A percentile compares a stretch with the other conserved stretches of the same genome.
phyloP scores from a whole-genome alignment of 78 protist species.

The Acrasis kona region DNA sequence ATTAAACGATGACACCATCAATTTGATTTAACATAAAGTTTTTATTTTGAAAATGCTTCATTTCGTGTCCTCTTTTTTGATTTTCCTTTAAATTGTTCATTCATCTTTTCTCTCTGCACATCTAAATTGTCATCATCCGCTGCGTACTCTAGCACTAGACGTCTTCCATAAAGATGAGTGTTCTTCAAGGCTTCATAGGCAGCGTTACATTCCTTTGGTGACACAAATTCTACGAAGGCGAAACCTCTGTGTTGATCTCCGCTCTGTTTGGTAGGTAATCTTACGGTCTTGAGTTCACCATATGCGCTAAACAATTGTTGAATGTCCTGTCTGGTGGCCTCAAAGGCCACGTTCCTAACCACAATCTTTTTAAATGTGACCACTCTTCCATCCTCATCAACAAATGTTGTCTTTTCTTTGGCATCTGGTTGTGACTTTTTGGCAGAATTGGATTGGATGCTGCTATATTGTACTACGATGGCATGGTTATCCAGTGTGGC shows the following conservation, averaged over 20 bases:
- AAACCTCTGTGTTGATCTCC: constrained; percentile 85
- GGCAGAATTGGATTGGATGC: not conserved
- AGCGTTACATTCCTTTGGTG: constrained; percentile 72
- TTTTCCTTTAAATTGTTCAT: not conserved
- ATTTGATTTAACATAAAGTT: no score
- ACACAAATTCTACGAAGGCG: constrained; percentile 89
- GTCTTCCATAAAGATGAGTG: constrained; percentile 92
- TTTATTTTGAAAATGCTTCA: no score
- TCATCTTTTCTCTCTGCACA: not conserved
- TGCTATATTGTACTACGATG: not conserved
- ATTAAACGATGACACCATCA: no score
- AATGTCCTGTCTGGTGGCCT: constrained; percentile 83
- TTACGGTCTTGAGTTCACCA: constrained; percentile 58
- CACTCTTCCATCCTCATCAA: constrained; percentile 4
- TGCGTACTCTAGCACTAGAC: constrained; percentile 62
- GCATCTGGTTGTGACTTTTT: not conserved
- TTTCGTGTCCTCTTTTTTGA: no score
- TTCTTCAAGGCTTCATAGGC: constrained; percentile 71
- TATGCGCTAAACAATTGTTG: constrained; percentile 56
- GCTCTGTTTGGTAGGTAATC: constrained; percentile 66
- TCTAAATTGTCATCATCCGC: constrained; percentile 21
- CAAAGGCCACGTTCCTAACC: constrained; percentile 92
- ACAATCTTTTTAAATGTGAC: constrained; percentile 39
- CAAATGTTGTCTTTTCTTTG: constrained; percentile 4
- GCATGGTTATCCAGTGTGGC: not conserved